Evolutionary conservation across 129 eudicot species (phyloP).

Genomic region (Flaveria sonorensis): DNA sequence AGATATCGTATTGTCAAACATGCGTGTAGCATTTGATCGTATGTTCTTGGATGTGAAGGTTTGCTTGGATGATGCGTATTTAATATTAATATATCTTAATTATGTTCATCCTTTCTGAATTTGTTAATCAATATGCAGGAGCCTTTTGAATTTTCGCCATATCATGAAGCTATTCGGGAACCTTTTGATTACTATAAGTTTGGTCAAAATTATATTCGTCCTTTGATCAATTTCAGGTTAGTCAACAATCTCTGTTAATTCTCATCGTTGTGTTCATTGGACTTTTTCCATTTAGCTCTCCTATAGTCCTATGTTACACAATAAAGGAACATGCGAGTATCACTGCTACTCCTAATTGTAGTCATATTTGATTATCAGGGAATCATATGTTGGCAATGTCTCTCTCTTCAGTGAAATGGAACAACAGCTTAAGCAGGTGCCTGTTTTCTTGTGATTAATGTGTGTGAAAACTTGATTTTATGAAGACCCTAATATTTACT

Average conservation of each 20-base stretch:
- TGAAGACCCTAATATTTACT: slow-evolving; percentile 32
- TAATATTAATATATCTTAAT: background rate
- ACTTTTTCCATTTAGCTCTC: background rate
- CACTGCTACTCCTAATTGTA: slow-evolving; percentile 22
- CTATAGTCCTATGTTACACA: background rate
- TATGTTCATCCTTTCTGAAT: slow-evolving; percentile 16
- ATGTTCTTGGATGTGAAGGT: slow-evolving; percentile 85
- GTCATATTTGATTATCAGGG: slow-evolving; percentile 49
- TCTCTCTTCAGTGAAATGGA: slow-evolving; percentile 72
- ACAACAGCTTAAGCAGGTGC: slow-evolving; percentile 76
- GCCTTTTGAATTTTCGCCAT: slow-evolving; percentile 80
- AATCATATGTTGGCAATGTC: slow-evolving; percentile 81
- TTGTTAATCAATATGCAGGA: slow-evolving; percentile 61
- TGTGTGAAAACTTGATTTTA: slow-evolving; percentile 16
- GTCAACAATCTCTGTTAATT: slow-evolving; percentile 20
- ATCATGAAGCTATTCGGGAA: slow-evolving; percentile 85
- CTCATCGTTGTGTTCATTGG: background rate
- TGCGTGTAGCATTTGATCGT: slow-evolving; percentile 80
- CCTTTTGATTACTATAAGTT: slow-evolving; percentile 88
- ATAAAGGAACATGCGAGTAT: background rate
- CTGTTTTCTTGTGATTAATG: slow-evolving; percentile 20
- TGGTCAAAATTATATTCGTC: slow-evolving; percentile 81
- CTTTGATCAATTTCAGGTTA: slow-evolving; percentile 88
- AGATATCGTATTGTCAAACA: slow-evolving; percentile 80
- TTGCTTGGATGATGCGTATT: slow-evolving; percentile 14